These are phyloP conservation scores for Fusarium sp. DNA, from an alignment of 2,329 filamentous ascomycete species.

Conservation along the genomic window DNA sequence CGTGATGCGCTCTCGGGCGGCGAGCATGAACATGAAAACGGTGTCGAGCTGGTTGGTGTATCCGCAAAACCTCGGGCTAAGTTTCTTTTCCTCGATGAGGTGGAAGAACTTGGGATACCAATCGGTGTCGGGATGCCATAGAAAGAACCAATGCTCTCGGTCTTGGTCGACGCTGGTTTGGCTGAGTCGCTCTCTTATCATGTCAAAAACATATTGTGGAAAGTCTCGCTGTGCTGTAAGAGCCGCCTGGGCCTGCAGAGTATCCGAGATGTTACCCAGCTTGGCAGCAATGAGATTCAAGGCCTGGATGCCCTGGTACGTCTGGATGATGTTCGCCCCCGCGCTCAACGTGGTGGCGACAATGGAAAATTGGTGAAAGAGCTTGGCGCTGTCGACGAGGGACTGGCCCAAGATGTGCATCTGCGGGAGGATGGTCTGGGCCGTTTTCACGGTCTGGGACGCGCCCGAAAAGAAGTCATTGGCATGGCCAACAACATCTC, in stretches of 20 bases:
- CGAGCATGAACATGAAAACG: conserved; percentile 55
- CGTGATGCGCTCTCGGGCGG: conserved; percentile 45
- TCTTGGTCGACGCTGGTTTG: conserved; percentile 48
- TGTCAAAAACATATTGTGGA: conserved; percentile 52
- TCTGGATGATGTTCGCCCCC: conserved; percentile 50
- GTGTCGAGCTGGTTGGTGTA: conserved; percentile 56
- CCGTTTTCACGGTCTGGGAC: conserved; percentile 37
- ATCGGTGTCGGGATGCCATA: conserved; percentile 56
- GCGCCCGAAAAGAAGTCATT: conserved; percentile 40
- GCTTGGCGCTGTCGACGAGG: conserved; percentile 48
- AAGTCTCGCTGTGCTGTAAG: conserved; percentile 53
- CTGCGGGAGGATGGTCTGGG: conserved; percentile 45
- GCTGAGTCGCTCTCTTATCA: conserved; percentile 51
- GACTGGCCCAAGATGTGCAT: conserved; percentile 53
- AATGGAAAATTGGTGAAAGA: conserved; percentile 49
- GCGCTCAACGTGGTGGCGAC: conserved; percentile 49
- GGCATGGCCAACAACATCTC: conserved; percentile 41
- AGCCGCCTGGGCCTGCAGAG: conserved; percentile 51
- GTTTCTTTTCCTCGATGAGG: conserved; percentile 49
- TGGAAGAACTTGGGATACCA: conserved; percentile 56
- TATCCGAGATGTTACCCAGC: conserved; percentile 50
- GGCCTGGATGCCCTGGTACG: conserved; percentile 52
- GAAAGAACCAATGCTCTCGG: conserved; percentile 54
- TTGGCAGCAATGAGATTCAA: conserved; percentile 51
- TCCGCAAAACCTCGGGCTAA: conserved; percentile 52